Evolutionary conservation across 164 flowering plant genomes (phyloP), one percentile per base, ranked within the genome.

Genomic region (Tinospora cordifolia): DNA sequence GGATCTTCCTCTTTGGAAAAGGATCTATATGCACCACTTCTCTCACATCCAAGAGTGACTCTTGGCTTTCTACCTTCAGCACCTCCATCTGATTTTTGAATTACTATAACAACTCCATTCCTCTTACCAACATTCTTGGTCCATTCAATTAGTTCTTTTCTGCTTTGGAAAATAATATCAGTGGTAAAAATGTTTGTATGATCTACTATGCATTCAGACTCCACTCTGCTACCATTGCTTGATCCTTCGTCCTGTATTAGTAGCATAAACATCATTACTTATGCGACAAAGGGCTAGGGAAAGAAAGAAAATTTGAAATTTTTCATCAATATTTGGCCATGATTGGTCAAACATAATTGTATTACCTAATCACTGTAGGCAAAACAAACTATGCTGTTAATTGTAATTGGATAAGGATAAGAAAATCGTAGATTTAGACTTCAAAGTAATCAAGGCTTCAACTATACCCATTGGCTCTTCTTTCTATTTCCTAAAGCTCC

Each of bases 51-150:
- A 14, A 63, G 15, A 30, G 21, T 19, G n/a, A 63, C 17, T 63
- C 66, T 63, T 8, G 66, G 66, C n/a, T 27, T 34, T 40, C 66
- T 63, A 63, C 66, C 66, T 34, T 15, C n/a, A 15, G n/a, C 40
- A 34, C 66, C 41, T 0, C 19, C 19, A 34, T 63, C 66, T 63
- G 66, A 63, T 34, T 63, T 63, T 8, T 63, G 47, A 44, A 44
- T 63, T 11, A 30, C 66, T 30, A 63, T 30, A 8, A 63, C 66
- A 5, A 39, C 34, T 40, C 66, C 66, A 30, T 27, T 39, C n/a
- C 40, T 25, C 38, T 15, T 63, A 21, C 66, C 66, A 30, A 15
- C 7, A 30, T 63, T 39, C 38, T 39, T 14, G 15, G 66, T n/a
- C 66, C 66, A 63, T 30, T 63, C 38, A 8, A 63, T 17, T 13